phyloP scores from a whole-genome alignment of 768 basidiomycete species.

The Lepiota venenata region DNA sequence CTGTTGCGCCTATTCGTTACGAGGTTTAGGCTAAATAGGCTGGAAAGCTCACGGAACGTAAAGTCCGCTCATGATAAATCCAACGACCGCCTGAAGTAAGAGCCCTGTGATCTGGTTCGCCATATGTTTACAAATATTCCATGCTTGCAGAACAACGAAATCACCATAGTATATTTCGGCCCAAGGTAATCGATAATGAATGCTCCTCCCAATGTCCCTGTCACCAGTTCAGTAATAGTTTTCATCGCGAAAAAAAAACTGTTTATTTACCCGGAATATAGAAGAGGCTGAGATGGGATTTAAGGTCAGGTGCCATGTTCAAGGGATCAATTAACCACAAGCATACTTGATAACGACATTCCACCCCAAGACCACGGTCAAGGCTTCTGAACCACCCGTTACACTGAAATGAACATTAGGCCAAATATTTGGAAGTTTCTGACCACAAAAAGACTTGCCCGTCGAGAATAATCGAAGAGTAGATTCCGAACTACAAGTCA shows the following conservation, averaged over 20 bases:
- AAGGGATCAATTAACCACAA: neutral
- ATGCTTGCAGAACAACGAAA: neutral
- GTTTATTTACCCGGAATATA: constrained; percentile 33
- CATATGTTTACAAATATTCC: too few species aligned
- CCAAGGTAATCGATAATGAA: constrained; percentile 74
- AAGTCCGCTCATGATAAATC: constrained; percentile 88
- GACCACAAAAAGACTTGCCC: constrained; percentile 35
- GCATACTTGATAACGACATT: constrained; percentile 77
- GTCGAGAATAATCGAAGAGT: constrained; percentile 72
- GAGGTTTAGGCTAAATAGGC: neutral
- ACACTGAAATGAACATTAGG: constrained; percentile 36
- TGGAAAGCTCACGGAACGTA: constrained; percentile 47
- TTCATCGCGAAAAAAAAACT: neutral
- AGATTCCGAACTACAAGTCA: constrained; percentile 64
- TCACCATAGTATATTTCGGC: constrained; percentile 73
- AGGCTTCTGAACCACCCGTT: constrained; percentile 46
- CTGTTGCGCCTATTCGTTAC: constrained; percentile 22
- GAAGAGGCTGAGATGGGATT: constrained; percentile 23
- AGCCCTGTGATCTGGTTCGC: constrained; percentile 59
- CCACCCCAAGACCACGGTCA: constrained; percentile 78
- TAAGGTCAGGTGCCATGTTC: neutral
- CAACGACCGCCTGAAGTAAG: constrained; percentile 63
- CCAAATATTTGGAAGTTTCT: neutral
- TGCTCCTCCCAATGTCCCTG: constrained; percentile 65
- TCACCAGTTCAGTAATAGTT: constrained; percentile 42